Percentiles rank a stretch among this genome's conserved stretches.
Evolutionary conservation across 106 monocot genomes (phyloP).

Genomic region (Dactylorhiza incarnata): DNA sequence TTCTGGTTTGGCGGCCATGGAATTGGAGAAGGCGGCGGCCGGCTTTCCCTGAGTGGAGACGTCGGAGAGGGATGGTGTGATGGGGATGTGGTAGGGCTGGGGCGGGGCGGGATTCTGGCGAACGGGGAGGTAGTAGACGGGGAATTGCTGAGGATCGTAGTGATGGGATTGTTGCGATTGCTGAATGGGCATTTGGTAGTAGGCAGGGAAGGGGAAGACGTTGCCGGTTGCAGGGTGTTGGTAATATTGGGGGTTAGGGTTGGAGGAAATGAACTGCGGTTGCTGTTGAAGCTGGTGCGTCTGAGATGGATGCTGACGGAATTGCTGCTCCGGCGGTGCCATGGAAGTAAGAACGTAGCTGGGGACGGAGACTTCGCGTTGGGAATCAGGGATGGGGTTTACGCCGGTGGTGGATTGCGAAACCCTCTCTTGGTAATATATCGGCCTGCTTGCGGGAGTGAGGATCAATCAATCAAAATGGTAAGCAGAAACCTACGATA

Average conservation of each 20-base stretch:
- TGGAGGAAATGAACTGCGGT: constrained; percentile 42
- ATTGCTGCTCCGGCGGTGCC: constrained; percentile 4
- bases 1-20: constrained; percentile 28
- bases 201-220: constrained; percentile 35
- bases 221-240: constrained; percentile 41
- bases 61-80: constrained; percentile 12
- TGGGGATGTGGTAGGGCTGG: constrained; percentile 18
- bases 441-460: neutral
- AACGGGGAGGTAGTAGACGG: constrained; percentile 60
- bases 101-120: constrained; percentile 21
- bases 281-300: constrained; percentile 21
- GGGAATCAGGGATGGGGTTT: constrained; percentile 14
- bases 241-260: constrained; percentile 33
- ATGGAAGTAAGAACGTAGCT: constrained; percentile 1
- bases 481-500: neutral
- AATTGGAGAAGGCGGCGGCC: constrained; percentile 11
- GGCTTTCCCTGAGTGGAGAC: constrained; percentile 18
- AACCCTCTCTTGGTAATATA: constrained; percentile 14
- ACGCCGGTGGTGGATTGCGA: neutral
- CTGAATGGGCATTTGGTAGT: constrained; percentile 41
- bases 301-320: constrained; percentile 19
- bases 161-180: constrained; percentile 24
- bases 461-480: neutral
- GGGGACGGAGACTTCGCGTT: constrained; percentile 16
- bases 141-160: constrained; percentile 27